phyloP scores from a whole-genome alignment of 164 flowering plant species.

The Cinnamomum micranthum region DNA sequence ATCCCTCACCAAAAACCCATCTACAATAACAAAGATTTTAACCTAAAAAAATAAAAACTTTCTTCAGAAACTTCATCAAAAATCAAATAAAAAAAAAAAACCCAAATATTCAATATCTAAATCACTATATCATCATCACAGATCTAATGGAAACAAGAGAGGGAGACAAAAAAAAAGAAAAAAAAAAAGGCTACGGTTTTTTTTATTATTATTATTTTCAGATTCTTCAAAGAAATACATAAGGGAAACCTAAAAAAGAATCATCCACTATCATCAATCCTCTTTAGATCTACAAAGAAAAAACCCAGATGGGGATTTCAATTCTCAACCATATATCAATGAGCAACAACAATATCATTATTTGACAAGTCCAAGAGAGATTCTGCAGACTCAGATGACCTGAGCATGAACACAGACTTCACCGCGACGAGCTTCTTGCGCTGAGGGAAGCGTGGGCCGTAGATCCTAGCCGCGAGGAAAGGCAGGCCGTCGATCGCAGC shows the following conservation, averaged over 20 bases:
- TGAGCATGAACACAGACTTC: constrained; percentile 21
- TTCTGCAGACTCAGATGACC: constrained; percentile 17
- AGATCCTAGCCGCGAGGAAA: constrained; percentile 19
- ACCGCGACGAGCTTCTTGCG: constrained; percentile 44
- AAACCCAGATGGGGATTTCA: neutral
- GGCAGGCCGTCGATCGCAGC: constrained; percentile 25
- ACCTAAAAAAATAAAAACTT: no score
- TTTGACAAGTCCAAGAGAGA: constrained; percentile 21
- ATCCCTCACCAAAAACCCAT: no score
- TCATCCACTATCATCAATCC: neutral
- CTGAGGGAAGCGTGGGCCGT: constrained; percentile 28
- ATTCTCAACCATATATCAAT: constrained; percentile 16
- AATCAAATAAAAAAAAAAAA: no score
- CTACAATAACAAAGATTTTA: no score
- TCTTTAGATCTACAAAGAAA: neutral
- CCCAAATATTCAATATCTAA: no score
- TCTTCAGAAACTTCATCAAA: no score
- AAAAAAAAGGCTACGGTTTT: no score
- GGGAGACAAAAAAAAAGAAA: no score
- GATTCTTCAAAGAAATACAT: no score
- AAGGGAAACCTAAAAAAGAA: neutral
- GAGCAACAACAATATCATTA: constrained; percentile 28
- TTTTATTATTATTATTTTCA: no score
- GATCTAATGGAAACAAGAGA: no score
- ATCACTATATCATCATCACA: no score